Conservation (phyloP, 371 early-diverging fungal species). For the Apophysomyces variabilis region DNA sequence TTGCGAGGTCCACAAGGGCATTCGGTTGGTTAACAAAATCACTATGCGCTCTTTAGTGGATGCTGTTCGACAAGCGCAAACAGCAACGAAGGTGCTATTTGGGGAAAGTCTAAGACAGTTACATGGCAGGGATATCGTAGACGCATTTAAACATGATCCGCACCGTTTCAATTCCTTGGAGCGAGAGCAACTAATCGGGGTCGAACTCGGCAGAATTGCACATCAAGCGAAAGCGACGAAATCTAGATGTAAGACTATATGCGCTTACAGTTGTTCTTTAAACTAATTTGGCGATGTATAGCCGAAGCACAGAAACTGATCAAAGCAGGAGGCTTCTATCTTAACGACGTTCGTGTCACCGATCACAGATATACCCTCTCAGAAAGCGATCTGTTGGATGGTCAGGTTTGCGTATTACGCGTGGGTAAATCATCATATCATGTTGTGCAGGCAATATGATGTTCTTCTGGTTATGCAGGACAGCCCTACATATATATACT, state of each 20-base stretch:
- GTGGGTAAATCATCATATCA: conserved; percentile 69
- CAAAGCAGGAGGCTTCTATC: conserved; percentile 76
- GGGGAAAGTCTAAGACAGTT: conserved; percentile 54
- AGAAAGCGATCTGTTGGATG: conserved; percentile 61
- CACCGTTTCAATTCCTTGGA: conserved; percentile 57
- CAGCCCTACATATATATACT: no score
- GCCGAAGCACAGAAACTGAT: conserved; percentile 78
- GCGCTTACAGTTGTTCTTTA: no score
- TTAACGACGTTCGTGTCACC: conserved; percentile 66
- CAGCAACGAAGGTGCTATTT: conserved; percentile 76
- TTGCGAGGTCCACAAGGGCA: not conserved
- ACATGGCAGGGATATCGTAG: conserved; percentile 61
- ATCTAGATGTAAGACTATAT: conserved; percentile 65
- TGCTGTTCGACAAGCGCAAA: conserved; percentile 65
- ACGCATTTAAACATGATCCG: conserved; percentile 72
- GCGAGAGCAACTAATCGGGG: conserved; percentile 43
- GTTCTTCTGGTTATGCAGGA: no score
- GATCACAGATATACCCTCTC: conserved; percentile 44
- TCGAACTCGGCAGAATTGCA: conserved; percentile 63
- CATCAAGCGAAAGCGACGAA: conserved; percentile 62
- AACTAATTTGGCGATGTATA: conserved; percentile 21
- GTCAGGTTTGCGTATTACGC: conserved; percentile 56
- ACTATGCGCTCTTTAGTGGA: conserved; percentile 38
- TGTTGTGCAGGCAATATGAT: conserved; percentile 41
- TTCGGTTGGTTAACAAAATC: not conserved